Base-by-base conservation (phyloP, 495 filamentous ascomycete genomes). In the Penicillium subrubescens region DNA sequence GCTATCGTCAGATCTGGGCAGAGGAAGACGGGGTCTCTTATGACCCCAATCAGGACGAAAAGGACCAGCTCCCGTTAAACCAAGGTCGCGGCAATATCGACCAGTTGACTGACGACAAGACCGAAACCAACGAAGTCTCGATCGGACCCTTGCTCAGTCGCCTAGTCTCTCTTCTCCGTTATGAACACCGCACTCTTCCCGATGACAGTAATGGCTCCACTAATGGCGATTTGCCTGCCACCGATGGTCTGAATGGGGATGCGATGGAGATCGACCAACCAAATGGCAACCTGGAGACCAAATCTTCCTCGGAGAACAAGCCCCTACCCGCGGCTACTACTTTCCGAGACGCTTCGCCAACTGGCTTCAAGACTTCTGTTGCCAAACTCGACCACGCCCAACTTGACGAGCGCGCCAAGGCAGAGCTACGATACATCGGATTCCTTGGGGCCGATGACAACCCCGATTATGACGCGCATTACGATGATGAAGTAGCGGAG, bases 401-500 rank as follows among this genome's bases (percentile, higher is more conserved):
- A 67, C 83, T 97, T 14, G 96, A 98, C 71, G 91, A 96, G 69
- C 91, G 96, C 52, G 82, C 95, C 55, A 91, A 96, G 78, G 88
- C 89, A 53, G 95, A 99, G 71, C 89, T 98, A 44, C 89, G 92
- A n/a, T 90, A 97, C 76, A 91, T 97, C 46, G 96, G 95, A 50
- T 91, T 99, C 75, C 81, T 97, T 23, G 84, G 90, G 1, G 81
- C 87, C 8, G 89, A 90, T 19, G 80, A 87, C 55, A 88, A 86
- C 60, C 83, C 74, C 8, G 91, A 96, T 66, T 97, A 92, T 73
- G 91, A 95, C 73, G 90, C 88, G 5, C 90, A 96, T 78, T 90
- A 88, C 68, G 95, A 99, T 75, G 96, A 99, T 74, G 96, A 97
- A 69, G 89, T 98, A 52, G 91, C 92, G 17, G 93, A 92, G 57